Conservation (phyloP, 192 early-diverging fungal genomes). For the Coemansia sp. region DNA sequence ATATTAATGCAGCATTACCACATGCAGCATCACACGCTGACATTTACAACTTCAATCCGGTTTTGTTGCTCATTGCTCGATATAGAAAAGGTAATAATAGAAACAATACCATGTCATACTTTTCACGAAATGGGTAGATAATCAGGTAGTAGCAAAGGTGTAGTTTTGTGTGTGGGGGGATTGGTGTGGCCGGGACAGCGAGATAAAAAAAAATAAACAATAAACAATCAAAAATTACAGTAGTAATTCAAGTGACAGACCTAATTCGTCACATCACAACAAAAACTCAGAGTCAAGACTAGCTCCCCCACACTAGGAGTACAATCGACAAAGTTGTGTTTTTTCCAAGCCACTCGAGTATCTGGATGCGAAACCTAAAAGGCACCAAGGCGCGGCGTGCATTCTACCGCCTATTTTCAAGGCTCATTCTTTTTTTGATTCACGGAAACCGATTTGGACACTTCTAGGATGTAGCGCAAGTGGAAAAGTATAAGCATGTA, state of each 20-base stretch:
- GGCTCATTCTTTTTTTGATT: neutral
- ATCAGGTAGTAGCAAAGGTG: neutral
- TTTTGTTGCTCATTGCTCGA: neutral
- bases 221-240: neutral
- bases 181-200: neutral
- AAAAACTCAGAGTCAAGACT: neutral
- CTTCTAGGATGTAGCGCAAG: neutral
- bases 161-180: neutral
- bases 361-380: neutral
- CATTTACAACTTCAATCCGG: neutral
- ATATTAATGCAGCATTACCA: neutral
- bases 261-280: neutral
- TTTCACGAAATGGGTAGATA: neutral
- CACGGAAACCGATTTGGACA: neutral
- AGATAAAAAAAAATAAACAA: neutral
- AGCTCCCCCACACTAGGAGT: neutral
- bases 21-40: neutral
- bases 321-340: neutral
- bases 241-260: neutral
- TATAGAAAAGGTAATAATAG: neutral
- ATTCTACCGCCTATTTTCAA: neutral
- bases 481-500: neutral
- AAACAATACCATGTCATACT: neutral
- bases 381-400: neutral
- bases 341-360: neutral